Evolutionary conservation across 371 early-diverging fungal species (phyloP).

Genomic region (Mucor velutinosus): DNA sequence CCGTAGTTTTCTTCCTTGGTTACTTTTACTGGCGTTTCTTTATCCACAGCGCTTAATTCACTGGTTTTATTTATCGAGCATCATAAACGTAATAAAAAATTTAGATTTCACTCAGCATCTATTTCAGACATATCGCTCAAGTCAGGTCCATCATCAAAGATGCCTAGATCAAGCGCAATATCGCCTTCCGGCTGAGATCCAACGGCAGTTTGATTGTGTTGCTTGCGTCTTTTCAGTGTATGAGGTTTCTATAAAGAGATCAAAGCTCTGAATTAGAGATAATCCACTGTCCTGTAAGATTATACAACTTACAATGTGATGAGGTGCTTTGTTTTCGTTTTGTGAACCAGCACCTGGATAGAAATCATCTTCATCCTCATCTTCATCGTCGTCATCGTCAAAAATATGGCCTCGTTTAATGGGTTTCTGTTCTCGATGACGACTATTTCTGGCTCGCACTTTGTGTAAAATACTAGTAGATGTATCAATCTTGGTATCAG

Average conservation of each 20-base stretch:
- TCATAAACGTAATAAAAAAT: neutral
- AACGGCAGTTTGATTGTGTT: neutral
- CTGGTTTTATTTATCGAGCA: neutral
- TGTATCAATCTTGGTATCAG: constrained; percentile 11
- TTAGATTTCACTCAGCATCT: constrained; percentile 17
- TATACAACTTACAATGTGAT: neutral
- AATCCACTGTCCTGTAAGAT: too few relatives aligned
- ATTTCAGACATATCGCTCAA: constrained; percentile 52
- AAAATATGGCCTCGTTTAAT: constrained; percentile 17
- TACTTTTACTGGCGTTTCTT: constrained; percentile 44
- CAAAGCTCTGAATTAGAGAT: neutral
- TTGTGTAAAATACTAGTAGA: constrained; percentile 32
- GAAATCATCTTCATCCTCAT: neutral
- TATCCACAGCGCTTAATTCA: neutral
- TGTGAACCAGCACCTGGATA: neutral
- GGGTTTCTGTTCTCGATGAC: constrained; percentile 22
- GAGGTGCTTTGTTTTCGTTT: constrained; percentile 1
- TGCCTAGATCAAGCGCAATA: constrained; percentile 32
- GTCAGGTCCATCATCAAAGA: constrained; percentile 57
- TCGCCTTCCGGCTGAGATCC: constrained; percentile 28
- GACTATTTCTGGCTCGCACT: constrained; percentile 34
- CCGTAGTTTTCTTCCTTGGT: constrained; percentile 30
- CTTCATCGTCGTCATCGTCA: constrained; percentile 18
- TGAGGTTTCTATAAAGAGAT: neutral
- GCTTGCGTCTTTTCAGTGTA: neutral